Conservation (phyloP, 768 basidiomycete species). For the Naematelia aurantialba region DNA sequence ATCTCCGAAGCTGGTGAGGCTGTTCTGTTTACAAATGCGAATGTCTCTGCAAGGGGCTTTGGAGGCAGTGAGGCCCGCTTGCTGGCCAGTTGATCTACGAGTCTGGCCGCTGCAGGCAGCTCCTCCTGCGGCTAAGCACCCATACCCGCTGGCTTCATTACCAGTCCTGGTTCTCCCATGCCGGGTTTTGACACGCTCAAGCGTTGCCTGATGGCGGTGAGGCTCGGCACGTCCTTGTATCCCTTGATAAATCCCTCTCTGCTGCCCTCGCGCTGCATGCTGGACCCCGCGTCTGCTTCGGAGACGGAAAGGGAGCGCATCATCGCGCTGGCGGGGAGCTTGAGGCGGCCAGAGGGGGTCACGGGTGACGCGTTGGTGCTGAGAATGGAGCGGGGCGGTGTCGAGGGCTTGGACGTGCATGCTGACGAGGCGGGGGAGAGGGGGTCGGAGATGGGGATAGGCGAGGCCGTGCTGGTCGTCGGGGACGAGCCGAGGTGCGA, state of each 20-base stretch:
- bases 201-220: conserved; percentile 32
- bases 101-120: too few species aligned
- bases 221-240: conserved; percentile 38
- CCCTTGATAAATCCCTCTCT: conserved; percentile 31
- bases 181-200: conserved; percentile 11
- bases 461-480: conserved; percentile 11
- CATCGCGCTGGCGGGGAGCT: conserved; percentile 37
- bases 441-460: conserved; percentile 12
- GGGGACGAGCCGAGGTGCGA: conserved; percentile 8
- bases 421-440: conserved; percentile 9
- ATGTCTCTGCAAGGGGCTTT: too few species aligned
- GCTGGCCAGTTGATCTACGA: too few species aligned
- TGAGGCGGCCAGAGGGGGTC: conserved; percentile 23
- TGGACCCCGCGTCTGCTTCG: not conserved
- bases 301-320: conserved; percentile 20
- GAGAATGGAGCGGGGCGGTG: conserved; percentile 8
- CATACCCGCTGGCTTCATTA: conserved; percentile 4
- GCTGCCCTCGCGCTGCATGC: conserved; percentile 6
- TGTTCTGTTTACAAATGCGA: too few species aligned
- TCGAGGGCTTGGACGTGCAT: conserved; percentile 16
- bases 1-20: too few species aligned
- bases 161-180: not conserved
- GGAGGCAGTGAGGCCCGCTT: too few species aligned
- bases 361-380: conserved; percentile 13
- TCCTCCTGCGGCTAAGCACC: conserved; percentile 6